A percentile compares a stretch with the other conserved stretches of the same genome.
phyloP scores from a whole-genome alignment of 2,329 filamentous ascomycete genomes.

The Hypoxylon sp. region DNA sequence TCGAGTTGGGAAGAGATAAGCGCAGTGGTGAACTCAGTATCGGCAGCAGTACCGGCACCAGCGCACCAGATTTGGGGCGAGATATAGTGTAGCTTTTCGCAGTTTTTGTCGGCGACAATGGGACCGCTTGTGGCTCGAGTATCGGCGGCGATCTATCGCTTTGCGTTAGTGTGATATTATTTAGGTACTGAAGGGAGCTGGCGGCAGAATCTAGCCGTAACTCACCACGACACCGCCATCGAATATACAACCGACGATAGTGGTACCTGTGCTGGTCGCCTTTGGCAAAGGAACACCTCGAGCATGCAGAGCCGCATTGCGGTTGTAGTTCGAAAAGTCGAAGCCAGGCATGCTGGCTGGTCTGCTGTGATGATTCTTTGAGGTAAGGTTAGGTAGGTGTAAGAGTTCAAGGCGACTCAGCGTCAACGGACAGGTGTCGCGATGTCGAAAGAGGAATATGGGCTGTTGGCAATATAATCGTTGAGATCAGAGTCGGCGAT shows the following conservation, averaged over 20 bases:
- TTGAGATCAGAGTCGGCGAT: slow-evolving; percentile 5
- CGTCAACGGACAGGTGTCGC: background rate
- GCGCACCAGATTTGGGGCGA: slow-evolving; percentile 99
- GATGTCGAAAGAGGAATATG: slow-evolving; percentile 8
- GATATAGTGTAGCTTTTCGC: slow-evolving; percentile 99
- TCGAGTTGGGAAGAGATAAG: slow-evolving; percentile 99
- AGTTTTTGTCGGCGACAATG: slow-evolving; percentile 99
- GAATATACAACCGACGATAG: slow-evolving; percentile 97
- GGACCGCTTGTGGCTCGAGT: slow-evolving; percentile 96
- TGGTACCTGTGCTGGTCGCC: slow-evolving; percentile 98
- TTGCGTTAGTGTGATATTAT: slow-evolving; percentile 35
- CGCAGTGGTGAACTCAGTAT: slow-evolving; percentile 98
- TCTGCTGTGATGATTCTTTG: slow-evolving; percentile 17
- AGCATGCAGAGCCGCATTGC: slow-evolving; percentile 95
- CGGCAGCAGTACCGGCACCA: slow-evolving; percentile 95
- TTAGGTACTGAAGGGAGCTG: background rate
- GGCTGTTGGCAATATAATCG: background rate
- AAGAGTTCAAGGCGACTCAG: slow-evolving; percentile 6
- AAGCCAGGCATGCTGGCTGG: slow-evolving; percentile 86
- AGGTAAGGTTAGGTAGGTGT: slow-evolving; percentile 2
- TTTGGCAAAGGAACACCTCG: slow-evolving; percentile 95
- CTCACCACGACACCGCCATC: slow-evolving; percentile 94
- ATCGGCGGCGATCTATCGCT: slow-evolving; percentile 88
- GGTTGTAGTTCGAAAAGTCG: slow-evolving; percentile 99
- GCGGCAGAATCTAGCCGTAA: slow-evolving; percentile 43